A percentile compares a stretch with the other conserved stretches of the same genome.
phyloP scores from a whole-genome alignment of 2,329 filamentous ascomycete species.

The Claviceps pusilla region DNA sequence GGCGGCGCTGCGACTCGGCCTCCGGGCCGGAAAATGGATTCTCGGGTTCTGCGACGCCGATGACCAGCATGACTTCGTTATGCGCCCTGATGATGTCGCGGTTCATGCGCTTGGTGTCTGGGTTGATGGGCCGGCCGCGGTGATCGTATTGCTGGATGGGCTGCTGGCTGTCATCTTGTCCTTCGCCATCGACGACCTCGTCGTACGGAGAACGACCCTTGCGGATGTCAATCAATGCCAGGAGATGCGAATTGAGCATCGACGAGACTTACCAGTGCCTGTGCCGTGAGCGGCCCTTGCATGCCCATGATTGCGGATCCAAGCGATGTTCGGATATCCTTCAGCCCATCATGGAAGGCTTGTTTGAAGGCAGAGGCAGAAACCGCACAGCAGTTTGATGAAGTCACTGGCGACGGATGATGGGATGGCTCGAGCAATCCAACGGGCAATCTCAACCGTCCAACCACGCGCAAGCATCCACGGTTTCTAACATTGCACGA shows the following conservation, averaged over 20 bases:
- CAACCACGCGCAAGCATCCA: no score
- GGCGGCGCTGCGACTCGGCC: slow-evolving; percentile 25
- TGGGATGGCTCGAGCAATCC: neutral
- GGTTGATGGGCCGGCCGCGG: slow-evolving; percentile 40
- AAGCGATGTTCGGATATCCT: neutral
- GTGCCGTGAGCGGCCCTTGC: slow-evolving; percentile 40
- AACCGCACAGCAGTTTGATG: neutral
- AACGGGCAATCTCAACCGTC: no score
- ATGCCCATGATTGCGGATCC: slow-evolving; percentile 29
- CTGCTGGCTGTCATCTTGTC: slow-evolving; percentile 24
- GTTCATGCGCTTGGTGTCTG: slow-evolving; percentile 38
- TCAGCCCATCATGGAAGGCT: neutral
- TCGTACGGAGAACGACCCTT: slow-evolving; percentile 48
- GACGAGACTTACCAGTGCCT: slow-evolving; percentile 33
- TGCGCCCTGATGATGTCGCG: slow-evolving; percentile 43
- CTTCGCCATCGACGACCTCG: slow-evolving; percentile 36
- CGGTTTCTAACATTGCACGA: no score
- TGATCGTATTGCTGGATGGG: slow-evolving; percentile 37
- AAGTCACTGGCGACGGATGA: neutral
- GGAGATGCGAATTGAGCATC: neutral
- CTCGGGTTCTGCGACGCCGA: slow-evolving; percentile 46
- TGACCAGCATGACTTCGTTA: slow-evolving; percentile 49
- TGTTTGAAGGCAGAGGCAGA: neutral
- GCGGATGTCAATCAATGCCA: neutral
- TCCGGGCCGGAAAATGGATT: slow-evolving; percentile 25